phyloP scores from a whole-genome alignment of 805 yeast species.

The Candida endomychidarum region DNA sequence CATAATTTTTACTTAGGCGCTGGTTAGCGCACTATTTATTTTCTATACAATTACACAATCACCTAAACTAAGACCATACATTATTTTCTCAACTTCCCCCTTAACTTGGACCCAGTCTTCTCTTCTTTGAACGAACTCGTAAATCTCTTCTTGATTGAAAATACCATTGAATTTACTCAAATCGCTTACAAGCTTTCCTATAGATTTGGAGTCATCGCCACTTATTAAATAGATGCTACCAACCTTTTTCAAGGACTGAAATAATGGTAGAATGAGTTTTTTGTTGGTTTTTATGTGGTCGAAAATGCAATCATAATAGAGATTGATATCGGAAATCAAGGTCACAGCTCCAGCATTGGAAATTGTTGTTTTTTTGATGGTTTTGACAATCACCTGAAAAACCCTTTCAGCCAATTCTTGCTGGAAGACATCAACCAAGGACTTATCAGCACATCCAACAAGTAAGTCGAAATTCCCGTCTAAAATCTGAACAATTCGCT shows the following conservation, averaged over 20 bases:
- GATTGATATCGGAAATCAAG: constrained; percentile 78
- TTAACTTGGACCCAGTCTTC: constrained; percentile 81
- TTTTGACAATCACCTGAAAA: constrained; percentile 71
- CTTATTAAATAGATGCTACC: constrained; percentile 77
- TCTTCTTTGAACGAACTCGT: constrained; percentile 84
- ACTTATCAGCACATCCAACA: constrained; percentile 80
- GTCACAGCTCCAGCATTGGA: constrained; percentile 82
- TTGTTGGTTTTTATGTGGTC: constrained; percentile 52
- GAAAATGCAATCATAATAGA: constrained; percentile 67
- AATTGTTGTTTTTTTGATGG: constrained; percentile 67
- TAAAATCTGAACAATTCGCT: constrained; percentile 58
- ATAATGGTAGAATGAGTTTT: constrained; percentile 70
- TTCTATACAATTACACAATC: constrained; percentile 58
- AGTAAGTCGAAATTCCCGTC: constrained; percentile 71
- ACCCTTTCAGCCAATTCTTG: constrained; percentile 91
- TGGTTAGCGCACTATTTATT: constrained; percentile 4
- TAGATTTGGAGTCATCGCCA: constrained; percentile 71
- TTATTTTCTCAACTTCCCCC: constrained; percentile 84
- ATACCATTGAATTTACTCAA: constrained; percentile 84
- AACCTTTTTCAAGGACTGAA: constrained; percentile 78
- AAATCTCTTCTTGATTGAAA: constrained; percentile 90
- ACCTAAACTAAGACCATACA: constrained; percentile 83
- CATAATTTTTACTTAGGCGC: constrained; percentile 2
- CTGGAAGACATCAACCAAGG: constrained; percentile 87
- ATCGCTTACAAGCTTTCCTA: constrained; percentile 82